phyloP scores from a whole-genome alignment of 2,329 filamentous ascomycete species.

The Fusarium penzigii region DNA sequence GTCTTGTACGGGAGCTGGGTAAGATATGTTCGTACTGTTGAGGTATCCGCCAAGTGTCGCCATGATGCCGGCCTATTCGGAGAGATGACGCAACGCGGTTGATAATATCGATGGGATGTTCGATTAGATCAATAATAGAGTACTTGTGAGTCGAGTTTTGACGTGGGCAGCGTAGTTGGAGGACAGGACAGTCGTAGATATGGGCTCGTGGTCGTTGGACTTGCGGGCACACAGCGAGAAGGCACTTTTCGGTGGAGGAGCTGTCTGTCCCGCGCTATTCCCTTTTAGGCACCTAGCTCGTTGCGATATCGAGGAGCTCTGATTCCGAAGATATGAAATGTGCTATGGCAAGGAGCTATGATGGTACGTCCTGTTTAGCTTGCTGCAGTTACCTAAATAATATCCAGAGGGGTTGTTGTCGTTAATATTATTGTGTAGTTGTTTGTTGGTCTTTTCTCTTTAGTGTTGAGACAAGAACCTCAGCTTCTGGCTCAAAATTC shows the following conservation, averaged over 20 bases:
- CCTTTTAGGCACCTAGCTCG: constrained; percentile 13
- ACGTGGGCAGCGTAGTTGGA: not conserved
- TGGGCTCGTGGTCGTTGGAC: not conserved
- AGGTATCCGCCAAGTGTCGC: constrained; percentile 47
- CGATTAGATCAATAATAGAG: not conserved
- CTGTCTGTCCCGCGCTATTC: constrained; percentile 19
- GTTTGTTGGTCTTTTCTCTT: no score
- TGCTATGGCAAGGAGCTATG: not conserved
- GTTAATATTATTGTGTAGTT: no score
- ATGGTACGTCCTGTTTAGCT: not conserved
- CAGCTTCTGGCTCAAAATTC: no score
- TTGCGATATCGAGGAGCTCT: not conserved
- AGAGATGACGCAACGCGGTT: not conserved
- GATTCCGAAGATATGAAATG: no score
- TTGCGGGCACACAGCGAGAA: constrained; percentile 8
- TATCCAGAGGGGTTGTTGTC: no score
- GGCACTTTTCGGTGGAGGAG: constrained; percentile 30
- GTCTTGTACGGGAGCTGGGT: constrained; percentile 3
- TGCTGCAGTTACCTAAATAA: no score
- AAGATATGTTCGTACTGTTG: constrained; percentile 38
- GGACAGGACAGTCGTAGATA: not conserved
- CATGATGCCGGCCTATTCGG: constrained; percentile 31
- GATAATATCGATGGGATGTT: not conserved
- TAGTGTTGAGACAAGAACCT: no score
- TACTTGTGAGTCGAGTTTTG: no score